A percentile compares a stretch with the other conserved stretches of the same genome.
Evolutionary conservation across 2,329 filamentous ascomycete genomes (phyloP).

Genomic region (Alternaria metachromatica): DNA sequence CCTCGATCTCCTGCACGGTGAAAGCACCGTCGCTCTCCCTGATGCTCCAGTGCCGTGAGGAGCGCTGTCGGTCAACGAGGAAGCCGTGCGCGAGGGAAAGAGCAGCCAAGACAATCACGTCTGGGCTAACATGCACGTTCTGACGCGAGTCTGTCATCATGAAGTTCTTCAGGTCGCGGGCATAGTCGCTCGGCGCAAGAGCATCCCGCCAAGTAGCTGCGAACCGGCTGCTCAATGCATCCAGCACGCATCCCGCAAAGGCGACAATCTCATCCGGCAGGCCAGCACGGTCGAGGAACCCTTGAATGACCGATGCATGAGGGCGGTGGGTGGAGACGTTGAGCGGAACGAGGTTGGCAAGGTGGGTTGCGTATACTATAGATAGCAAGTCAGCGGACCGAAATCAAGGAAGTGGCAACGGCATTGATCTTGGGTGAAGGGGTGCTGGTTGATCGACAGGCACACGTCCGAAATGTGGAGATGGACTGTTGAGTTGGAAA

Average conservation of each 20-base stretch:
- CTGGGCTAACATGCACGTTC: conserved; percentile 29
- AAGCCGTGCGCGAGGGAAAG: conserved; percentile 45
- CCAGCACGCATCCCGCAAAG: conserved; percentile 49
- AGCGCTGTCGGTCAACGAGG: conserved; percentile 39
- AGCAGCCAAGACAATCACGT: conserved; percentile 46
- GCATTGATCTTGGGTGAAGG: background rate
- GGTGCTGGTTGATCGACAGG: conserved; percentile 33
- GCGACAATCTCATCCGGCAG: conserved; percentile 46
- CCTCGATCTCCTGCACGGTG: conserved; percentile 38
- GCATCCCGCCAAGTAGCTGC: conserved; percentile 39
- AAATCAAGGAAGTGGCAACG: conserved; percentile 12
- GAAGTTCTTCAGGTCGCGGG: conserved; percentile 19
- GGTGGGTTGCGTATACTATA: conserved; percentile 45
- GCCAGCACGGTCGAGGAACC: conserved; percentile 39
- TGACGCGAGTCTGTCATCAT: conserved; percentile 23
- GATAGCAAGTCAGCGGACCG: conserved; percentile 28
- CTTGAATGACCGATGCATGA: conserved; percentile 32
- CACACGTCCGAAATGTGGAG: conserved; percentile 16
- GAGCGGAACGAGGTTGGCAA: conserved; percentile 46
- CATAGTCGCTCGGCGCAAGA: conserved; percentile 24
- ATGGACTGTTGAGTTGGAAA: conserved; percentile 5
- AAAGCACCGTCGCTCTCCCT: conserved; percentile 35
- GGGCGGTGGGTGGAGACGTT: conserved; percentile 40
- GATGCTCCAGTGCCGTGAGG: conserved; percentile 43
- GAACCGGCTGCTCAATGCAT: conserved; percentile 44